Percentiles rank a stretch among this genome's conserved stretches.
Evolutionary conservation across 2,329 filamentous ascomycete genomes (phyloP).

Genomic region (Botryotinia globosa): DNA sequence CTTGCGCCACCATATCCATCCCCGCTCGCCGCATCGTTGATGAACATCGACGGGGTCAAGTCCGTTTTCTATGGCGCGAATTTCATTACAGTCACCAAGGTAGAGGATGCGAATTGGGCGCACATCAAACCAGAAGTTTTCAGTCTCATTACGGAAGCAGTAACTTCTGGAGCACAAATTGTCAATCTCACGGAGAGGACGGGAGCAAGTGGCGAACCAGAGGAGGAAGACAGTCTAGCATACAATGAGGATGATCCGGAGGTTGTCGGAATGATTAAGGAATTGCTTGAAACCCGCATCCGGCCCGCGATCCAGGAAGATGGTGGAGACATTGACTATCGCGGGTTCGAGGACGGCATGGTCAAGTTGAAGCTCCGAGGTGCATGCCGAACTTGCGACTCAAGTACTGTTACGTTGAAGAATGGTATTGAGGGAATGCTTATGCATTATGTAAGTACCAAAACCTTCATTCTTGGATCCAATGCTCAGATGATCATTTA

Average conservation of each 20-base stretch:
- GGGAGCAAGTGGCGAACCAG: constrained; percentile 48
- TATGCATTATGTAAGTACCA: constrained; percentile 79
- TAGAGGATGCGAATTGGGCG: constrained; percentile 83
- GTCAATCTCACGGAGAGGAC: constrained; percentile 67
- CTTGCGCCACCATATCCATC: constrained; percentile 87
- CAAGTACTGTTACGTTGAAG: constrained; percentile 92
- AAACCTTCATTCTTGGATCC: neutral
- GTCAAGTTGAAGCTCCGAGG: constrained; percentile 87
- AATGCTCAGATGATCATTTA: constrained; percentile 5
- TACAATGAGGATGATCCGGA: constrained; percentile 92
- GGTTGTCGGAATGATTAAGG: constrained; percentile 97
- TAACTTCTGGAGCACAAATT: constrained; percentile 78
- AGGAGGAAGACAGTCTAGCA: constrained; percentile 65
- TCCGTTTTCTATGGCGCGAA: constrained; percentile 91
- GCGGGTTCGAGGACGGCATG: constrained; percentile 81
- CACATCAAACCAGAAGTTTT: constrained; percentile 96
- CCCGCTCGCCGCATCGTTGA: constrained; percentile 81
- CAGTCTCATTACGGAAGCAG: constrained; percentile 86
- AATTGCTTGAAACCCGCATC: constrained; percentile 91
- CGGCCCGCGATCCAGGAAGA: constrained; percentile 96
- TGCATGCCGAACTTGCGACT: constrained; percentile 93
- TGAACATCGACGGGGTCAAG: constrained; percentile 93
- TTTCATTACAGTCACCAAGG: constrained; percentile 96
- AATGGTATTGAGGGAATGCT: constrained; percentile 98
- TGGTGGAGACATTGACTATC: constrained; percentile 93